These are phyloP conservation scores for Gynostemma pentaphyllum DNA, from an alignment of 306 rosid species.

Conservation along the genomic window DNA sequence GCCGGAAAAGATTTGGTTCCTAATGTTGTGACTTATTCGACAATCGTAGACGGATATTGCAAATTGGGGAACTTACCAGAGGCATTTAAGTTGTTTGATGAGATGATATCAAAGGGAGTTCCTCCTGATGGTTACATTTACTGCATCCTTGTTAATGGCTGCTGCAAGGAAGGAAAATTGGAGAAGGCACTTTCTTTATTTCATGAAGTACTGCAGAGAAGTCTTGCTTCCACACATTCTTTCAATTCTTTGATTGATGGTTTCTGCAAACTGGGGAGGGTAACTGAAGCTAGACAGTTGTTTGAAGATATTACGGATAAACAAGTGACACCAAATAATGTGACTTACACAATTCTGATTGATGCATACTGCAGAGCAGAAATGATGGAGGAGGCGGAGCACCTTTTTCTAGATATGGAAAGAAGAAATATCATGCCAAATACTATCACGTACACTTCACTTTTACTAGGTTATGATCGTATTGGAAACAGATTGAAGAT, in stretches of 20 bases:
- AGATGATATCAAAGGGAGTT: slow-evolving; percentile 28
- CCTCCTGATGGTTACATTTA: slow-evolving; percentile 21
- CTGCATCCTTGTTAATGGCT: slow-evolving; percentile 29
- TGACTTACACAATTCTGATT: slow-evolving; percentile 30
- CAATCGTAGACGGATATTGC: slow-evolving; percentile 29
- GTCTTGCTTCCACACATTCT: slow-evolving; percentile 20
- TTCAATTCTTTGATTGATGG: slow-evolving; percentile 32
- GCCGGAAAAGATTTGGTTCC: slow-evolving; percentile 26
- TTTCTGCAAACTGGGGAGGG: slow-evolving; percentile 23
- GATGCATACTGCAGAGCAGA: slow-evolving; percentile 21
- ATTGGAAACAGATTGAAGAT: slow-evolving; percentile 21
- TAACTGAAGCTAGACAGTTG: slow-evolving; percentile 25
- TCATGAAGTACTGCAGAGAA: slow-evolving; percentile 21
- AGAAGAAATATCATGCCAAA: slow-evolving; percentile 15
- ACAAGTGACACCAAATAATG: slow-evolving; percentile 16
- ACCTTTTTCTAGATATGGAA: slow-evolving; percentile 31
- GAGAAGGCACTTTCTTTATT: slow-evolving; percentile 23
- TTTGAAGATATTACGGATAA: slow-evolving; percentile 23
- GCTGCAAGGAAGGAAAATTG: slow-evolving; percentile 28
- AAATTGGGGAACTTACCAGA: slow-evolving; percentile 27
- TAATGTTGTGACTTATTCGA: slow-evolving; percentile 27
- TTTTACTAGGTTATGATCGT: slow-evolving; percentile 22
- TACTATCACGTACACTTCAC: slow-evolving; percentile 22
- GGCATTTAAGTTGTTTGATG: slow-evolving; percentile 26
- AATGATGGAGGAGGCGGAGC: slow-evolving; percentile 23